Evolutionary conservation across 768 basidiomycete species (phyloP).

Genomic region (Russula lepida): DNA sequence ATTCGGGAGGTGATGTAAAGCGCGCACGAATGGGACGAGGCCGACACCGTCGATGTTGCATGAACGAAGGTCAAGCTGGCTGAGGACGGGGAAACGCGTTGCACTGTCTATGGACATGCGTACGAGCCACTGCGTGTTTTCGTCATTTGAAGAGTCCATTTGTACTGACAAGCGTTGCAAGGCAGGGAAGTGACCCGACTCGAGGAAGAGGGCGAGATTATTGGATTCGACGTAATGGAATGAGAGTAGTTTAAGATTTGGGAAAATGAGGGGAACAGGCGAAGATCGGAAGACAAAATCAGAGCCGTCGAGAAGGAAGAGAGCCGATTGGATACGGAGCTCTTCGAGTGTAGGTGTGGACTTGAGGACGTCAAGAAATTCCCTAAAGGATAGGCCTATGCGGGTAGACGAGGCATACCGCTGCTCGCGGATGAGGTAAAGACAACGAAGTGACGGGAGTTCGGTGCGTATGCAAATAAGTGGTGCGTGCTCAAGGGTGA

Average conservation of each 20-base stretch:
- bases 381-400: conserved; percentile 24
- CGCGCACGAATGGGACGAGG: conserved; percentile 27
- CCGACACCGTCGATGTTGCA: conserved; percentile 28
- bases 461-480: conserved; percentile 24
- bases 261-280: conserved; percentile 19
- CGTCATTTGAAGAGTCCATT: conserved; percentile 24
- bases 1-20: conserved; percentile 25
- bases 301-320: conserved; percentile 23
- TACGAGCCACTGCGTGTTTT: conserved; percentile 27
- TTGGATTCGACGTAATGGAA: conserved; percentile 26
- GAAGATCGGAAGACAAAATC: conserved; percentile 24
- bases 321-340: conserved; percentile 23
- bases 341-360: conserved; percentile 23
- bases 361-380: conserved; percentile 20
- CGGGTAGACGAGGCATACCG: conserved; percentile 23
- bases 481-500: conserved; percentile 27
- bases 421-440: conserved; percentile 26
- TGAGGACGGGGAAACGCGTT: conserved; percentile 22
- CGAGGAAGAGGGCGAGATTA: conserved; percentile 27
- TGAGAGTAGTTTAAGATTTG: conserved; percentile 21
- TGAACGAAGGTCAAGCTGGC: conserved; percentile 26
- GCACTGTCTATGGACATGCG: conserved; percentile 21
- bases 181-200: conserved; percentile 24
- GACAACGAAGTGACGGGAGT: conserved; percentile 22
- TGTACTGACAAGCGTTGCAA: conserved; percentile 24